Conservation (phyloP, 352 stramenopile species). For the Globisporangium polare region DNA sequence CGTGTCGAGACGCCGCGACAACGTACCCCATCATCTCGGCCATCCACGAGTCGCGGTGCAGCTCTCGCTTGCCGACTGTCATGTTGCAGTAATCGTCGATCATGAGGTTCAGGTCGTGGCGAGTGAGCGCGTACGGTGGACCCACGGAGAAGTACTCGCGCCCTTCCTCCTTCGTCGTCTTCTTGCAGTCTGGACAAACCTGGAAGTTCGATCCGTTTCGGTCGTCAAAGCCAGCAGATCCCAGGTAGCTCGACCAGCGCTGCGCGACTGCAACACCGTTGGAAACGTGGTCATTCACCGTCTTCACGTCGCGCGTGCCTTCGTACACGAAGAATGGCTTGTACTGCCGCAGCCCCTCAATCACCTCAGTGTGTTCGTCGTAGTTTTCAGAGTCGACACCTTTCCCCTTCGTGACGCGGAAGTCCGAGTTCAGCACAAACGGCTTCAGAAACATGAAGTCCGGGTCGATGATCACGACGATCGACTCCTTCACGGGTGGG, state of each 20-base stretch:
- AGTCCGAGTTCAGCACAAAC: slow-evolving; percentile 56
- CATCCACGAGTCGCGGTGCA: slow-evolving; percentile 34
- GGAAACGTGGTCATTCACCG: slow-evolving; percentile 38
- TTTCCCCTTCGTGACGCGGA: slow-evolving; percentile 48
- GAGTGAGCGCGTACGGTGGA: slow-evolving; percentile 55
- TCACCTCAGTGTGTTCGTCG: slow-evolving; percentile 47
- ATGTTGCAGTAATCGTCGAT: slow-evolving; percentile 73
- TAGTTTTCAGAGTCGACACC: slow-evolving; percentile 61
- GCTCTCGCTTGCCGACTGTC: slow-evolving; percentile 36
- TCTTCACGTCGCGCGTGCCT: slow-evolving; percentile 28
- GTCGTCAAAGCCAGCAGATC: slow-evolving; percentile 34
- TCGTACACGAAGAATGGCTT: slow-evolving; percentile 83
- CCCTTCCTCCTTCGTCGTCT: slow-evolving; percentile 34
- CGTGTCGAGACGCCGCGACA: slow-evolving; percentile 56
- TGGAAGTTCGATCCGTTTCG: slow-evolving; percentile 19
- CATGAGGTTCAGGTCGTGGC: slow-evolving; percentile 40
- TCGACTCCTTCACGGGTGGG: slow-evolving; percentile 44
- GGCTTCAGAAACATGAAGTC: slow-evolving; percentile 73
- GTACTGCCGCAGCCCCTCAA: slow-evolving; percentile 74
- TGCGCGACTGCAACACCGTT: slow-evolving; percentile 53
- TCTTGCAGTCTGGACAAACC: slow-evolving; percentile 51
- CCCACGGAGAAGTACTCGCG: slow-evolving; percentile 52
- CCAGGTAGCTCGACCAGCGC: slow-evolving; percentile 38
- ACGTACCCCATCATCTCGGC: slow-evolving; percentile 60
- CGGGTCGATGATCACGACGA: slow-evolving; percentile 61